These are phyloP conservation scores for Paraphoma chrysanthemicola DNA, from an alignment of 2,329 filamentous ascomycete genomes.

Conservation along the genomic window DNA sequence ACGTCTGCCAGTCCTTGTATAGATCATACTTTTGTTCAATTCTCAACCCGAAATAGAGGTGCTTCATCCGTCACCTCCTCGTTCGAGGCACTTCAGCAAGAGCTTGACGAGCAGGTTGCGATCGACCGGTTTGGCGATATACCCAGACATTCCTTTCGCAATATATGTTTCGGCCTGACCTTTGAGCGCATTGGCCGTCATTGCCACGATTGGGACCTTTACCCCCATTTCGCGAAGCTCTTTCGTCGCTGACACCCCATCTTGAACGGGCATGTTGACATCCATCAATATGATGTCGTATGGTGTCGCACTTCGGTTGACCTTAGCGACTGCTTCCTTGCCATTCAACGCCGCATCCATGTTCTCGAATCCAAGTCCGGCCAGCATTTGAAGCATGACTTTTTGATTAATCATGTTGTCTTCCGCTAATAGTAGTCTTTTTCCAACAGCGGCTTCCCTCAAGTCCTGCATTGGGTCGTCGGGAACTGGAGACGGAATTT, in stretches of 20 bases:
- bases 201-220: constrained; percentile 58
- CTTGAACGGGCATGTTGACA: constrained; percentile 44
- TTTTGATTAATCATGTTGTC: constrained; percentile 58
- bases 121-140: constrained; percentile 63
- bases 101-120: constrained; percentile 55
- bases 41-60: too few relatives aligned
- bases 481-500: constrained; percentile 11
- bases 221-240: constrained; percentile 30
- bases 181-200: constrained; percentile 64
- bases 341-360: constrained; percentile 53
- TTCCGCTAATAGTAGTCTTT: constrained; percentile 52
- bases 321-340: constrained; percentile 48
- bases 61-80: constrained; percentile 10
- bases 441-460: constrained; percentile 23
- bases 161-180: constrained; percentile 63
- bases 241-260: constrained; percentile 37
- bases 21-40: too few relatives aligned
- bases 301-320: constrained; percentile 10
- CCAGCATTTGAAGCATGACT: constrained; percentile 56
- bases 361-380: constrained; percentile 41
- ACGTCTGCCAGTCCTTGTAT: too few relatives aligned
- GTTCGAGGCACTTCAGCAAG: constrained; percentile 41
- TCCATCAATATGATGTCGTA: constrained; percentile 46
- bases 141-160: constrained; percentile 63
- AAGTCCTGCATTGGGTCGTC: constrained; percentile 29